phyloP scores from a whole-genome alignment of 2,329 filamentous ascomycete species.

The Sordariomycetes sp. region DNA sequence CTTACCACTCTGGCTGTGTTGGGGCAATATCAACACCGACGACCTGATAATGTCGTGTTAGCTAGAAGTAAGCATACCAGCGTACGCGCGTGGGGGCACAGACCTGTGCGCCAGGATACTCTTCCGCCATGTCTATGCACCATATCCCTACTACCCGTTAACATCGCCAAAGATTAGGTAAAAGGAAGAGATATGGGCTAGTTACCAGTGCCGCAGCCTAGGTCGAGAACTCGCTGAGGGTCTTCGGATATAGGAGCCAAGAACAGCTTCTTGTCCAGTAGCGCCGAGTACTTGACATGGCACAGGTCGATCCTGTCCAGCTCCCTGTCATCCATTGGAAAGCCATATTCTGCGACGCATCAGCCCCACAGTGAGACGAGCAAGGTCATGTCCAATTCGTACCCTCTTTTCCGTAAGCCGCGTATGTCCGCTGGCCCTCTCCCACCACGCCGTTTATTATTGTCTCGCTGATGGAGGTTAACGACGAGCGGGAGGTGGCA shows the following conservation, averaged over 20 bases:
- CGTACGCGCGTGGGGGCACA: neutral
- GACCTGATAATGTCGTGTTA: conserved; percentile 6
- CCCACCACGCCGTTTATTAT: conserved; percentile 12
- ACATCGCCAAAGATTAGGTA: no score
- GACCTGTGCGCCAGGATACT: conserved; percentile 11
- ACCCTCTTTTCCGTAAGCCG: conserved; percentile 21
- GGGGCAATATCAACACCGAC: conserved; percentile 13
- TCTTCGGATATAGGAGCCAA: conserved; percentile 16
- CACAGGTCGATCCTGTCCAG: conserved; percentile 26
- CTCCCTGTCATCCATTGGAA: conserved; percentile 25
- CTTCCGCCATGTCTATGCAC: conserved; percentile 24
- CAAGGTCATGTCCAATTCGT: neutral
- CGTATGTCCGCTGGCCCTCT: conserved; percentile 19
- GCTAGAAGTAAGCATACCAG: neutral
- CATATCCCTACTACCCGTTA: conserved; percentile 14
- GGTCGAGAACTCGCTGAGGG: conserved; percentile 38
- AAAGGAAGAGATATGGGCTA: no score
- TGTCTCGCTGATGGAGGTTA: conserved; percentile 15
- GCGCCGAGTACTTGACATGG: conserved; percentile 19
- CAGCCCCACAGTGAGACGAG: neutral
- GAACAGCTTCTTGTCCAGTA: conserved; percentile 9
- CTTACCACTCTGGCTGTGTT: conserved; percentile 11
- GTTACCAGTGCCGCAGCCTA: conserved; percentile 41
- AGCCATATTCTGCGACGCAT: conserved; percentile 15
- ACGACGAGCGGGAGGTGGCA: conserved; percentile 10